phyloP scores from a whole-genome alignment of 805 yeast genomes.

The Wickerhamomyces queroliae region DNA sequence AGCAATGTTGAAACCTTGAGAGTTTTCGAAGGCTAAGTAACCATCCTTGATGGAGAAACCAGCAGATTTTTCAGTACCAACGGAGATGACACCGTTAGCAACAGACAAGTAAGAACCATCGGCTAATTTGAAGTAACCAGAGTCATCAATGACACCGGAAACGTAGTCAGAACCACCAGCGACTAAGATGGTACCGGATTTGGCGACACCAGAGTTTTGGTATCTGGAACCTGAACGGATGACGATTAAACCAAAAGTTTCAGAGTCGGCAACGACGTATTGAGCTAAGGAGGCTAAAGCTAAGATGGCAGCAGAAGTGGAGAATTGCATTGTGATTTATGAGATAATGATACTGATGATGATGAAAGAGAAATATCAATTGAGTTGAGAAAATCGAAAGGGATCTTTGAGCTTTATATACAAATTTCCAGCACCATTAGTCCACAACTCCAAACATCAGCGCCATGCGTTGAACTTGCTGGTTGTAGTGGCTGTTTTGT shows the following conservation, averaged over 20 bases:
- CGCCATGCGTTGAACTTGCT: too few relatives aligned
- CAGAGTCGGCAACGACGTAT: conserved; percentile 28
- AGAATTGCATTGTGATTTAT: conserved; percentile 21
- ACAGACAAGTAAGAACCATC: conserved; percentile 26
- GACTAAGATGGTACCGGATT: conserved; percentile 11
- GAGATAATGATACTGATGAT: too few relatives aligned
- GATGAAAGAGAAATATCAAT: too few relatives aligned
- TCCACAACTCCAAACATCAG: too few relatives aligned
- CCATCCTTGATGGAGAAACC: conserved; percentile 35
- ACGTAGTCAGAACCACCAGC: conserved; percentile 12
- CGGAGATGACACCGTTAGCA: conserved; percentile 18
- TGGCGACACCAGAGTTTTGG: conserved; percentile 25
- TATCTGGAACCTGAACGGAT: conserved; percentile 30
- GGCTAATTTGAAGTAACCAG: conserved; percentile 24
- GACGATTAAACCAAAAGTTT: conserved; percentile 26
- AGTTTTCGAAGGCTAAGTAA: conserved; percentile 29
- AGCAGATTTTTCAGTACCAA: conserved; percentile 26
- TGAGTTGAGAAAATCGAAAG: too few relatives aligned
- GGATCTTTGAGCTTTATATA: too few relatives aligned
- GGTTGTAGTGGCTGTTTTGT: too few relatives aligned
- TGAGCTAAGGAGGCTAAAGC: conserved; percentile 23
- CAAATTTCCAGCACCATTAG: too few relatives aligned
- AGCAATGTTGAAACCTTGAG: conserved; percentile 33
- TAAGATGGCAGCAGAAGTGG: conserved; percentile 19
- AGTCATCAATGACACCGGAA: conserved; percentile 24